Evolutionary conservation across 306 rosid genomes (phyloP).

Genomic region (Alnus rubra): DNA sequence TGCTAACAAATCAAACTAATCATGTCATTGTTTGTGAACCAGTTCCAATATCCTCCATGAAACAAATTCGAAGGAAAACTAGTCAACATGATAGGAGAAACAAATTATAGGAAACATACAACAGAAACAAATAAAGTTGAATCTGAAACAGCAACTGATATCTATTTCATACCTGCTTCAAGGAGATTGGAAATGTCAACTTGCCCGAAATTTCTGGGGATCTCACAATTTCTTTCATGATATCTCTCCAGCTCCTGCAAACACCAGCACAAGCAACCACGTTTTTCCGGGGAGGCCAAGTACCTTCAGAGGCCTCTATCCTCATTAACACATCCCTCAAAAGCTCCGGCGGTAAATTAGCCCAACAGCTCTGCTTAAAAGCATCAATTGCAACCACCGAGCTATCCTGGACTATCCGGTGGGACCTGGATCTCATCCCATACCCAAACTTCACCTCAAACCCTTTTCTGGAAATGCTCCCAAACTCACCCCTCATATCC

Average conservation of each 20-base stretch:
- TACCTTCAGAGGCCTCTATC: conserved; percentile 77
- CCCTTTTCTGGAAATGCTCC: conserved; percentile 69
- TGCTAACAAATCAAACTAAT: not conserved
- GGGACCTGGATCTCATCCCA: conserved; percentile 78
- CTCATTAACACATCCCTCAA: conserved; percentile 82
- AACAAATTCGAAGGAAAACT: not conserved
- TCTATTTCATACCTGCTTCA: conserved; percentile 69
- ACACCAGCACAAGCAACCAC: conserved; percentile 93
- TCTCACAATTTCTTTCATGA: conserved; percentile 77
- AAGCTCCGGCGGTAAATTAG: conserved; percentile 90
- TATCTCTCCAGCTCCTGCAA: conserved; percentile 90
- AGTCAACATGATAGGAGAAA: not conserved
- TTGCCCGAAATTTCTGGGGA: conserved; percentile 71
- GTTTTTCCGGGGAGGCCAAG: conserved; percentile 75
- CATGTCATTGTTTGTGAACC: not conserved
- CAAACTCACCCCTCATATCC: conserved; percentile 56
- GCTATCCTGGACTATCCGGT: conserved; percentile 56
- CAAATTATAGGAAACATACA: not conserved
- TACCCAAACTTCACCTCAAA: conserved; percentile 71
- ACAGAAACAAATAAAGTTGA: not conserved
- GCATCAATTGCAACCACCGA: conserved; percentile 45
- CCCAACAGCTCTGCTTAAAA: conserved; percentile 96
- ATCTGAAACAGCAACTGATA: not conserved
- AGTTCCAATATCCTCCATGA: not conserved
- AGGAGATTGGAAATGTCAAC: conserved; percentile 85